phyloP scores from a whole-genome alignment of 2,329 filamentous ascomycete genomes.

The Cytospora mali region DNA sequence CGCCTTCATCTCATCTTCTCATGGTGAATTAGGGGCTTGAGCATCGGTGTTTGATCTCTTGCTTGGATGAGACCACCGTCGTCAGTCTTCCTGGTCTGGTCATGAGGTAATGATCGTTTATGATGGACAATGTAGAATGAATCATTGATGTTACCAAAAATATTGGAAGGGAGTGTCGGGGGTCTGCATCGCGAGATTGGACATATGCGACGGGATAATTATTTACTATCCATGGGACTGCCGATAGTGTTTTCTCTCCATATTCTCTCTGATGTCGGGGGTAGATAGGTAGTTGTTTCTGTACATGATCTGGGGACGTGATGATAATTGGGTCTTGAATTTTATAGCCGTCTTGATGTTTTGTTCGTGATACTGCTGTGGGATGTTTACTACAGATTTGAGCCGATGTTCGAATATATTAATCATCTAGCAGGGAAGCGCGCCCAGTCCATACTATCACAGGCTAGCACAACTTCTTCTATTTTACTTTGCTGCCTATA shows the following conservation, averaged over 20 bases:
- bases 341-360: not conserved
- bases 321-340: conserved; percentile 31
- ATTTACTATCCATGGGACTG: conserved; percentile 1
- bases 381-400: not conserved
- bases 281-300: conserved; percentile 48
- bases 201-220: conserved; percentile 7
- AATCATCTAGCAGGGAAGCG: not conserved
- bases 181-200: not conserved
- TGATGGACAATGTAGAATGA: conserved; percentile 28
- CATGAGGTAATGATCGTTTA: conserved; percentile 35
- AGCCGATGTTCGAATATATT: not conserved
- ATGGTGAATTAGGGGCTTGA: conserved; percentile 15
- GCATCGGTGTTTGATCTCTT: conserved; percentile 28
- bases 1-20: conserved; percentile 8
- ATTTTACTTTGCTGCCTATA: no score
- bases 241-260: not conserved
- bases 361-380: not conserved
- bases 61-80: not conserved
- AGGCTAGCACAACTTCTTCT: no score
- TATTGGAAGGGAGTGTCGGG: conserved; percentile 8
- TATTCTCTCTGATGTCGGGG: conserved; percentile 23
- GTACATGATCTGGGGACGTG: conserved; percentile 41
- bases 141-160: conserved; percentile 23
- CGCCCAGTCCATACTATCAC: no score
- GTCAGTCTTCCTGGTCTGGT: conserved; percentile 5